A percentile compares a stretch with the other conserved stretches of the same genome.
These are phyloP conservation scores for Paraphoma chrysanthemicola DNA, from an alignment of 2,329 filamentous ascomycete genomes.

Conservation along the genomic window DNA sequence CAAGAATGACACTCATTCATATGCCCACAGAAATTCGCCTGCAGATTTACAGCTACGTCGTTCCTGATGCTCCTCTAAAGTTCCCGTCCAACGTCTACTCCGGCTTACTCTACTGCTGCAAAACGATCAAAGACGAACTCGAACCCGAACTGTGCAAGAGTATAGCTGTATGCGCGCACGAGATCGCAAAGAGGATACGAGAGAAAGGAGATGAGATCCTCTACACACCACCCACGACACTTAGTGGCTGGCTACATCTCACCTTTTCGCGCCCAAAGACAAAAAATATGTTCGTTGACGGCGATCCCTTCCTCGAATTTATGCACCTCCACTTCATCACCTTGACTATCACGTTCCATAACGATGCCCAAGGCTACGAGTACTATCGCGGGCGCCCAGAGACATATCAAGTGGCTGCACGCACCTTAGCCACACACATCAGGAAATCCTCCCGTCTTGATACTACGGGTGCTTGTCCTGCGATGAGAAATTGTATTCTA, in stretches of 20 bases:
- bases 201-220: slow-evolving; percentile 2
- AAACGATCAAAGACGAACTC: slow-evolving; percentile 7
- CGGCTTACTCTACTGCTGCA: slow-evolving; percentile 14
- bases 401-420: neutral
- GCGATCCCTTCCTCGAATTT: slow-evolving; percentile 9
- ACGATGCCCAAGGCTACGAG: neutral
- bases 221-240: neutral
- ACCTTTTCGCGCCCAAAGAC: slow-evolving; percentile 4
- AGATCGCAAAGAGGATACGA: neutral
- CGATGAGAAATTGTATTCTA: neutral
- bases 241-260: slow-evolving; percentile 5
- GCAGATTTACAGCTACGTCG: slow-evolving; percentile 19
- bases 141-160: slow-evolving; percentile 10
- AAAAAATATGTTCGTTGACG: neutral
- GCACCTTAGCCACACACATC: neutral
- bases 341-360: slow-evolving; percentile 8
- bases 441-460: neutral
- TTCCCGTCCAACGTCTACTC: slow-evolving; percentile 2
- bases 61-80: neutral
- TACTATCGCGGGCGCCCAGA: neutral
- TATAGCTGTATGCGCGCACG: neutral
- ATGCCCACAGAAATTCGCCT: slow-evolving; percentile 30
- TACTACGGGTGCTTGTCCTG: neutral
- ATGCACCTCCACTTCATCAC: slow-evolving; percentile 8
- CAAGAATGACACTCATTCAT: too few relatives aligned